Conservation (phyloP, 129 eudicot species). For the Escallonia rubra region DNA sequence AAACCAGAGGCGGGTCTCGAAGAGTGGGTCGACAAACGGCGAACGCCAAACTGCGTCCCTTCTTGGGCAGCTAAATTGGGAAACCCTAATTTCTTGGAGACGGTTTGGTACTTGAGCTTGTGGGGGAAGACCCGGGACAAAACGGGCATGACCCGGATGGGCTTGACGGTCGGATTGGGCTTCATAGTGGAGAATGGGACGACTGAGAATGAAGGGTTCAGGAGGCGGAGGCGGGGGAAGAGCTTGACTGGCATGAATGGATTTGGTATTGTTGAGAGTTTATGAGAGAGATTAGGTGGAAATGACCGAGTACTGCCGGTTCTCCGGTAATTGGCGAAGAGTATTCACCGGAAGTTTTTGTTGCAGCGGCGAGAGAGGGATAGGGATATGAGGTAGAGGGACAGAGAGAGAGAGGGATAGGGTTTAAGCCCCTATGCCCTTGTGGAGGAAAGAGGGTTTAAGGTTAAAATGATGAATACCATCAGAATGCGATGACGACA, state of each 20-base stretch:
- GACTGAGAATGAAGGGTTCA: conserved; percentile 34
- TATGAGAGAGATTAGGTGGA: too few relatives aligned
- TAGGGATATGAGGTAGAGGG: conserved; percentile 10
- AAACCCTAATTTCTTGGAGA: conserved; percentile 28
- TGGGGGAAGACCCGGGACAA: conserved; percentile 44
- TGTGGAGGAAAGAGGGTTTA: conserved; percentile 7
- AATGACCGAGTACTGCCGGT: background rate
- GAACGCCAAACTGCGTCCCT: conserved; percentile 8
- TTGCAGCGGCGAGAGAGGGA: conserved; percentile 7
- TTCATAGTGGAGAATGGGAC: conserved; percentile 40
- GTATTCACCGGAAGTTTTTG: background rate
- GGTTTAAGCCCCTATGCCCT: conserved; percentile 28
- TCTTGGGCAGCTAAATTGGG: conserved; percentile 11
- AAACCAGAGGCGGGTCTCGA: conserved; percentile 14
- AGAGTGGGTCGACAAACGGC: conserved; percentile 23
- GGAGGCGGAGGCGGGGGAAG: conserved; percentile 33
- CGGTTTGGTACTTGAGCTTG: conserved; percentile 40
- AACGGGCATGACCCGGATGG: conserved; percentile 25
- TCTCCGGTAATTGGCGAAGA: too few relatives aligned
- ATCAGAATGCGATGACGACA: too few relatives aligned
- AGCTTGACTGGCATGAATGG: conserved; percentile 42
- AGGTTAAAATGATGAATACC: background rate
- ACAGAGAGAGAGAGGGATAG: conserved; percentile 3
- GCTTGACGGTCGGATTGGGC: conserved; percentile 16
- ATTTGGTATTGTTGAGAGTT: too few relatives aligned